Evolutionary conservation across 225 moss, liverwort and hornwort species (phyloP).

Genomic region (Polytrichum commune): DNA sequence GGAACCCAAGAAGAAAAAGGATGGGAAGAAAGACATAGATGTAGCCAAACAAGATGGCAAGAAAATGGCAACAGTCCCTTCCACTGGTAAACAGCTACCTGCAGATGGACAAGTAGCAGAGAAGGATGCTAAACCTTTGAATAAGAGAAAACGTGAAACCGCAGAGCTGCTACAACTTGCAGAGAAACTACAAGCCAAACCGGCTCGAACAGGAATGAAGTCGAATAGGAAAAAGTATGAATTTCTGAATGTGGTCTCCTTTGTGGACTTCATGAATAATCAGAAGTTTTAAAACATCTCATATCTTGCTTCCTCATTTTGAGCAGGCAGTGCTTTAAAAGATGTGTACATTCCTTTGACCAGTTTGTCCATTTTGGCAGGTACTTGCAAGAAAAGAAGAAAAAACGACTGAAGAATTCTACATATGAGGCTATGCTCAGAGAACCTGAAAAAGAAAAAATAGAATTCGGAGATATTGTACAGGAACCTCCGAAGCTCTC

Average conservation of each 20-base stretch:
- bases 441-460: slow-evolving; percentile 62
- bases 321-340: no score
- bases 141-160: slow-evolving; percentile 64
- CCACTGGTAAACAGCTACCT: slow-evolving; percentile 16
- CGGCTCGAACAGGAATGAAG: slow-evolving; percentile 43
- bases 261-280: no score
- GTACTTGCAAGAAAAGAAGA: slow-evolving; percentile 77
- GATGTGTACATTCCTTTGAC: no score
- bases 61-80: background rate
- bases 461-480: slow-evolving; percentile 84
- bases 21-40: background rate
- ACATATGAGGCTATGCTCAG: slow-evolving; percentile 32
- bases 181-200: slow-evolving; percentile 66
- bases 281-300: no score
- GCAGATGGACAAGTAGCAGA: slow-evolving; percentile 24
- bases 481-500: slow-evolving; percentile 79
- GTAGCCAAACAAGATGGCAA: slow-evolving; percentile 1
- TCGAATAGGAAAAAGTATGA: slow-evolving; percentile 63
- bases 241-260: no score
- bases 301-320: no score
- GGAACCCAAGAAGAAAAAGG: slow-evolving; percentile 11
- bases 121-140: slow-evolving; percentile 24
- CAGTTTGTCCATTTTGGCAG: slow-evolving; percentile 25
- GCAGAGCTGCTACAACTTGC: slow-evolving; percentile 60
- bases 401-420: slow-evolving; percentile 36